A percentile compares a stretch with the other conserved stretches of the same genome.
Conservation (phyloP, 176 grass and related monocot species). For the Aegilops tauschii region DNA sequence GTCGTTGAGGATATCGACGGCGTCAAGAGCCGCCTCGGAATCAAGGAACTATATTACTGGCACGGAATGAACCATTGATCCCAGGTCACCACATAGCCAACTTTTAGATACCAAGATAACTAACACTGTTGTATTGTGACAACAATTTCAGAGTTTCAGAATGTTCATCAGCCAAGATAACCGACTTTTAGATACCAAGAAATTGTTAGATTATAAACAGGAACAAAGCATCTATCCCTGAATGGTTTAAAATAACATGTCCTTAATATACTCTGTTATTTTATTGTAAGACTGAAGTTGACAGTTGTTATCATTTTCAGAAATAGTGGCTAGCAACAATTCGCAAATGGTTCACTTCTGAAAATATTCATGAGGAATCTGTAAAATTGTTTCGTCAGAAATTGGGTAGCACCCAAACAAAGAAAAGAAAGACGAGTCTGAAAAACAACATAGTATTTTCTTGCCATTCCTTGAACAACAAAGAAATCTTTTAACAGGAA, state of each 20-base stretch:
- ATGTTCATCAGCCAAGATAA: neutral
- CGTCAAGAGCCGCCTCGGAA: too few species aligned
- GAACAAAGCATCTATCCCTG: neutral
- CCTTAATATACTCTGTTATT: neutral
- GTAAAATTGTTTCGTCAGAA: neutral
- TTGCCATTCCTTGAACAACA: neutral
- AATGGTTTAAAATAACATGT: neutral
- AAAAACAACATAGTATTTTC: neutral
- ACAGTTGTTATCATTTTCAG: neutral
- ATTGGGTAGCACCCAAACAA: neutral
- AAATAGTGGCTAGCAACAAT: constrained; percentile 10
- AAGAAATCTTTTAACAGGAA: neutral
- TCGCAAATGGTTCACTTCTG: neutral
- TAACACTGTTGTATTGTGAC: neutral
- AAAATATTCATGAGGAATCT: neutral
- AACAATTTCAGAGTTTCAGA: neutral
- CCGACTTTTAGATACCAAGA: neutral
- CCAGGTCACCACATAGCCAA: too few species aligned
- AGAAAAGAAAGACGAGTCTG: neutral
- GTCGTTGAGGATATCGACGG: too few species aligned
- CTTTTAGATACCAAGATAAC: too few species aligned
- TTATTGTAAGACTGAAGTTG: neutral
- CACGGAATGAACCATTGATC: too few species aligned
- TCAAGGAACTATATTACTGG: too few species aligned
- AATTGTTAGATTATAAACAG: constrained; percentile 3